These are phyloP conservation scores for Biancaea sappan DNA, from an alignment of 306 rosid species.

Conservation along the genomic window DNA sequence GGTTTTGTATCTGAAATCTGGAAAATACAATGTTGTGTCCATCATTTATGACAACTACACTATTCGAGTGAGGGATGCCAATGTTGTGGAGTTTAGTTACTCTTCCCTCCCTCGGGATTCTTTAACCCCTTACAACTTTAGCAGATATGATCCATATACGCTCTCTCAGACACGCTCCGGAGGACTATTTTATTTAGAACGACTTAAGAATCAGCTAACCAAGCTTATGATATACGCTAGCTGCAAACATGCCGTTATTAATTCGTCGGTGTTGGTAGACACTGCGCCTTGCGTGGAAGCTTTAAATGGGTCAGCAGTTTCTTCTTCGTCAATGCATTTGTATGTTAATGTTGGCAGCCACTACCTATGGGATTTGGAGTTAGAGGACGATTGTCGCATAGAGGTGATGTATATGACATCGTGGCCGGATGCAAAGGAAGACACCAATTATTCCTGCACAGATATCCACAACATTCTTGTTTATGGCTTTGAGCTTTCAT, in stretches of 20 bases:
- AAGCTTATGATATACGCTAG: background rate
- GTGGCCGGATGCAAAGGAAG: background rate
- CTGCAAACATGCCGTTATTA: background rate
- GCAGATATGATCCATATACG: background rate
- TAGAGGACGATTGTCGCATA: background rate
- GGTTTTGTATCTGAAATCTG: background rate
- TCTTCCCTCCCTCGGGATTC: background rate
- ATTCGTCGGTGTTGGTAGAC: background rate
- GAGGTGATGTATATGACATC: background rate
- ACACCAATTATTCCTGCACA: background rate
- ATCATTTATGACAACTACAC: background rate
- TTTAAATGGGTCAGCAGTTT: background rate
- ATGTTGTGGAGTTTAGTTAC: background rate
- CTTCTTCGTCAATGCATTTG: background rate
- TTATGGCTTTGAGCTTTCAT: background rate
- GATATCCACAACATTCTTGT: background rate
- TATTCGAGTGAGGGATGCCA: background rate
- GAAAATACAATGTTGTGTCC: background rate
- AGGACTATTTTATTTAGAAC: background rate
- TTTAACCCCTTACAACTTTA: background rate
- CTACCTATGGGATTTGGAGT: background rate
- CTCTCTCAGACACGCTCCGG: background rate
- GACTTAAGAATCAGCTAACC: background rate
- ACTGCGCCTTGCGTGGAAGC: background rate
- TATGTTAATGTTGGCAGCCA: background rate